Conservation (phyloP, 1,139 yeast genomes). For the Geotrichum cucujoidarum region DNA sequence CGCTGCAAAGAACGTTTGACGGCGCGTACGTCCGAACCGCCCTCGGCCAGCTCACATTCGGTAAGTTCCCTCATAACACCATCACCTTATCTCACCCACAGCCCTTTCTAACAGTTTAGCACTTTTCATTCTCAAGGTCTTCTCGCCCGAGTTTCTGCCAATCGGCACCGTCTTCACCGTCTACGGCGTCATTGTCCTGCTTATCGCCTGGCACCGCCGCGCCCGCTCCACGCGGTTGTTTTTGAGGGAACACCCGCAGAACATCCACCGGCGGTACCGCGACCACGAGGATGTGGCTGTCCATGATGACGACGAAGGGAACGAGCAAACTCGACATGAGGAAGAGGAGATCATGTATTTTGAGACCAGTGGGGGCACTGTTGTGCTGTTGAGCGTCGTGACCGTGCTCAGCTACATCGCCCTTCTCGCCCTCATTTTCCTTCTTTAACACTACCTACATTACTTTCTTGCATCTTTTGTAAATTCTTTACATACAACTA, state of each 20-base stretch:
- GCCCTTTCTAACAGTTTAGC: too few relatives aligned
- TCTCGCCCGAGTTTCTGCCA: constrained; percentile 38
- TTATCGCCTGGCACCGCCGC: constrained; percentile 34
- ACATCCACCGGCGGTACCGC: neutral
- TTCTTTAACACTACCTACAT: neutral
- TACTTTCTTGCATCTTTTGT: neutral
- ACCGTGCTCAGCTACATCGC: constrained; percentile 31
- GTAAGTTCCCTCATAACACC: constrained; percentile 22
- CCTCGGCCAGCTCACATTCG: constrained; percentile 38
- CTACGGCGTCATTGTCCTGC: constrained; percentile 36
- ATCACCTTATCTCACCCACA: too few relatives aligned
- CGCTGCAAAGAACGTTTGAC: constrained; percentile 42
- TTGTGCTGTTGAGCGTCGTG: constrained; percentile 30
- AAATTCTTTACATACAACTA: neutral
- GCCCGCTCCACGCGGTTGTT: constrained; percentile 11
- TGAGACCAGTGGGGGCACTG: constrained; percentile 33
- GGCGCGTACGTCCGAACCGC: constrained; percentile 44
- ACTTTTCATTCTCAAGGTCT: constrained; percentile 37
- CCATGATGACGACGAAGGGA: constrained; percentile 12
- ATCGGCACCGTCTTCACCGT: constrained; percentile 39
- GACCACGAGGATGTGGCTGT: neutral
- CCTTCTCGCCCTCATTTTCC: constrained; percentile 25
- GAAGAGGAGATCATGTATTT: constrained; percentile 16
- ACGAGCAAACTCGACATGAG: neutral
- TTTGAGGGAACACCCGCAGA: constrained; percentile 1